Percentiles rank a stretch among this genome's conserved stretches.
Conservation (phyloP, 23 red algal species). For the Gracilaria domingensis region DNA sequence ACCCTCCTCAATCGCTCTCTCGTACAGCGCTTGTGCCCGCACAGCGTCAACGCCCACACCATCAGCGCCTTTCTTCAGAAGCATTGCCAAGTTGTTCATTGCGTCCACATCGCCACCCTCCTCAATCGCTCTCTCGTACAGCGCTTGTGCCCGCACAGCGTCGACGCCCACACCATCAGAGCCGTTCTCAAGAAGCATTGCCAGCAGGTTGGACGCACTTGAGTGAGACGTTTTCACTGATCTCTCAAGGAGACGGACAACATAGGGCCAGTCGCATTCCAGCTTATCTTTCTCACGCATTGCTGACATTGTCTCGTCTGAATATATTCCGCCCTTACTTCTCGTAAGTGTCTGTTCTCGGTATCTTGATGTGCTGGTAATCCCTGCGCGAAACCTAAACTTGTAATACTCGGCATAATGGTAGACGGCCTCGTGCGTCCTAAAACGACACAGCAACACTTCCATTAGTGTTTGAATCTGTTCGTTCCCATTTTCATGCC, state of each 20-base stretch:
- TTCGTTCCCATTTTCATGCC: not conserved
- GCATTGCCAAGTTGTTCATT: not conserved
- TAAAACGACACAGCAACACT: not conserved
- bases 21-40: too few species aligned
- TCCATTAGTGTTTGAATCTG: not conserved
- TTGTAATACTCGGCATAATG: not conserved
- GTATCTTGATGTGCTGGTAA: not conserved
- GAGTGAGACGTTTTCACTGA: too few species aligned
- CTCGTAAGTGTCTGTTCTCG: too few species aligned
- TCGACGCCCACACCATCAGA: not conserved
- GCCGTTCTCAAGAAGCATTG: not conserved
- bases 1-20: conserved; percentile 14
- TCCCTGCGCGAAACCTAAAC: not conserved
- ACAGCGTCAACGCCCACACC: too few species aligned
- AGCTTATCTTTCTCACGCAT: too few species aligned
- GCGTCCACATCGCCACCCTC: not conserved
- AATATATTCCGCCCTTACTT: too few species aligned
- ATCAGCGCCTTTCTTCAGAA: not conserved
- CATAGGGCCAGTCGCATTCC: too few species aligned
- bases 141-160: not conserved
- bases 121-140: not conserved
- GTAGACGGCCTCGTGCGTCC: not conserved
- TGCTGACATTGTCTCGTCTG: too few species aligned
- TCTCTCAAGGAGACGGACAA: too few species aligned
- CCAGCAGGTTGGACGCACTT: too few species aligned